Evolutionary conservation across 805 yeast species (phyloP).

Genomic region (Vanderwaltozyma yarrowii): DNA sequence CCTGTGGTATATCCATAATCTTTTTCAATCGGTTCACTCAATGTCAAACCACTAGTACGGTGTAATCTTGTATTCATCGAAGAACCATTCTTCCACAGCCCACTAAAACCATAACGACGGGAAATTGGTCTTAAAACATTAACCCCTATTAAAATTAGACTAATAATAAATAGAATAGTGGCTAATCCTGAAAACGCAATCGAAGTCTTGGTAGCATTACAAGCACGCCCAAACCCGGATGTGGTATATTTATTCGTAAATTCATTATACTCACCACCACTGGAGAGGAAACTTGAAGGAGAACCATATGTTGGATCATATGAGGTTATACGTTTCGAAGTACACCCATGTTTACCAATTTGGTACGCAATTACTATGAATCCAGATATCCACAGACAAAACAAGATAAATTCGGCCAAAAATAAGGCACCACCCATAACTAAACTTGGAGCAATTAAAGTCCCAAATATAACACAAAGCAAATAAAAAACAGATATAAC

Average conservation of each 20-base stretch:
- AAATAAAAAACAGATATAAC: conserved; percentile 24
- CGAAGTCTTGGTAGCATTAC: conserved; percentile 25
- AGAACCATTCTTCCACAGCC: conserved; percentile 16
- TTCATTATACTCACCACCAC: conserved; percentile 13
- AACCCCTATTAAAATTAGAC: conserved; percentile 17
- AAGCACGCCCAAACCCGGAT: conserved; percentile 9
- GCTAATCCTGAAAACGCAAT: conserved; percentile 28
- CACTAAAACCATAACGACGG: conserved; percentile 12
- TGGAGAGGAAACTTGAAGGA: background rate
- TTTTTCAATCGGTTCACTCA: conserved; percentile 4
- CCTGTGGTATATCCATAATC: background rate
- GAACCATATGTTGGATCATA: conserved; percentile 12
- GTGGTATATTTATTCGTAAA: conserved; percentile 11
- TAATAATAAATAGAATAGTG: conserved; percentile 21
- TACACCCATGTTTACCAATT: conserved; percentile 25
- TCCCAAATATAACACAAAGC: conserved; percentile 13
- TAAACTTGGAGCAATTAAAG: conserved; percentile 11
- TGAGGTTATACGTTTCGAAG: conserved; percentile 6
- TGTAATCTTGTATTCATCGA: conserved; percentile 14
- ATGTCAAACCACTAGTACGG: conserved; percentile 16
- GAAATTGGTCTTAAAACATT: conserved; percentile 25
- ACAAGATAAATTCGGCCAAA: conserved; percentile 20
- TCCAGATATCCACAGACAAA: conserved; percentile 27
- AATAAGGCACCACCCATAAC: conserved; percentile 22
- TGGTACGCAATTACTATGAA: conserved; percentile 28